Evolutionary conservation across 805 yeast genomes (phyloP), one percentile per base, ranked within the genome.

Genomic region (Candida caryicola): DNA sequence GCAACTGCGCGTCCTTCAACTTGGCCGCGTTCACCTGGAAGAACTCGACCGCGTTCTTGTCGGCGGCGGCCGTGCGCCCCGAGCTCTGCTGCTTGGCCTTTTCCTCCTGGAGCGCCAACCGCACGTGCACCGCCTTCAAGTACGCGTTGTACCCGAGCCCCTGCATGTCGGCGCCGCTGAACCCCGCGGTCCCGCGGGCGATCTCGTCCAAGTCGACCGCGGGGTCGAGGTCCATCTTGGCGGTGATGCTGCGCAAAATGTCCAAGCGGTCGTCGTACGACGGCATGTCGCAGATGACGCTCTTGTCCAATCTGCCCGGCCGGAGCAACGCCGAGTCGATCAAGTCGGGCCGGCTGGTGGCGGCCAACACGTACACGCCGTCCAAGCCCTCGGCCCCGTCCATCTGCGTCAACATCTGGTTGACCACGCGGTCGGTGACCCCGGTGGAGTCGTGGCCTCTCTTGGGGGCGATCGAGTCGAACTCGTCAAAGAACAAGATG

Each of bases 361-460:
- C 99, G 0, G 98, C 98, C 17, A 93, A 69, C 0, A 93, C 96
- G 57, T 93, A 91, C 2, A 93, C 98, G 3, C 98, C 97, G 52
- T 90, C 97, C 19, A 90, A 69, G 0, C 98, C 97, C 60, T 93
- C 52, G 1, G 98, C 98, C 66, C 99, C 99, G 61, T 93, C 99
- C 96, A 93, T 90, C 58, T 93, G 97, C 0, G 99, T 93, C 52
- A 93, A 74, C 79, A 93, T 77, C 57, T 93, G 99, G 62, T 93
- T 93, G 17, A 93, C 99, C 29, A 93, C 96, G 51, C 99, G 75
- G 59, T 93, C 99, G 2, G 98, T 93, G 3, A 93, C 98, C 40
- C 98, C 98, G 0, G 98, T 90, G 1, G 95, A 86, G 57, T 91
- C 99, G 54, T 90, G 97, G 2, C 98, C 98, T 73, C 98, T 82